Base-by-base conservation (phyloP, 2,329 filamentous ascomycete genomes). In the Aureobasidium namibiae region DNA sequence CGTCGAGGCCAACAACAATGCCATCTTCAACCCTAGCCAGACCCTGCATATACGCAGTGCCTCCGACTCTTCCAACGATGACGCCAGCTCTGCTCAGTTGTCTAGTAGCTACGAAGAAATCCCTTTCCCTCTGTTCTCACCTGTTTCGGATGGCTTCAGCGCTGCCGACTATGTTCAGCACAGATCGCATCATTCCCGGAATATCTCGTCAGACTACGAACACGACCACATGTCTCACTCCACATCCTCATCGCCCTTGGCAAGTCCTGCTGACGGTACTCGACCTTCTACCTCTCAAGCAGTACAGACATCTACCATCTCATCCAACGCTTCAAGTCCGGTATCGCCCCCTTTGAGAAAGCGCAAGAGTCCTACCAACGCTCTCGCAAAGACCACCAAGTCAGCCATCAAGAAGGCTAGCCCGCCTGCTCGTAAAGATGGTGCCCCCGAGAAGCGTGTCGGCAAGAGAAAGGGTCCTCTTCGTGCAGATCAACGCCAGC, bases 21-120 rank as follows among this genome's bases (percentile, higher is more conserved):
- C 89, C 65, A 92, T 96, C 68, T 95, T 95, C 79, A 96, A 96
- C 74, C 92, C 92, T 1, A 85, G 87, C 63, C 89, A 96, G 75
- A 95, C 91, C 1, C 78, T 97, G 54, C 92, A 96, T 75, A 82
- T 95, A 68, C 84, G 92, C 65, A 92, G 87, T 58, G 86, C 88
- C 67, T 96, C 92, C 4, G 90, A 95, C 67, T 94, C 90, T 2
- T 87, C 92, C 34, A 83, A 85, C 4, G 80, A 82, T 63, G 76
- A 66, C 73, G 83, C 72, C 21, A 72, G 73, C 77, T 86, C 69
- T 70, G 87, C 78, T 71, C 72, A 74, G 41, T 90, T 75, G 72
- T 90, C 80, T 77, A 84, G 80, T 63, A 94, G 89, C 75, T 95
- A 88, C 66, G 90, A 95, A 70, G 90, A 96, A 66, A 83, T 90